These are phyloP conservation scores for Crithidia thermophila DNA, from an alignment of 208 protist genomes.

Conservation along the genomic window DNA sequence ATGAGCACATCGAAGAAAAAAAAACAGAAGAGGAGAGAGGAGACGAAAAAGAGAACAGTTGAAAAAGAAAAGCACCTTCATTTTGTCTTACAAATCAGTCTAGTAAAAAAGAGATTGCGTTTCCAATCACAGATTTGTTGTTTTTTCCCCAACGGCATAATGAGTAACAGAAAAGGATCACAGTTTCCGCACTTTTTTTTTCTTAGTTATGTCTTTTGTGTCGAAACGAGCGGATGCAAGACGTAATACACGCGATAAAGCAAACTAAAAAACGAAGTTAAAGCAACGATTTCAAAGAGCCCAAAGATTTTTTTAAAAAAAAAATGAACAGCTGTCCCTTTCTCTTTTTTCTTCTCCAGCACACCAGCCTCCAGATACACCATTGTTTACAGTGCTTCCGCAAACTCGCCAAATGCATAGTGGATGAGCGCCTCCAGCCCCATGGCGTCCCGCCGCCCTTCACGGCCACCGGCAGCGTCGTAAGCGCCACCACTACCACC, in stretches of 20 bases:
- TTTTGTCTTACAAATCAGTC: no score
- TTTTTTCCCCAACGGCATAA: no score
- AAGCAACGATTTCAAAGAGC: not conserved
- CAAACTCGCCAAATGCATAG: conserved; percentile 30
- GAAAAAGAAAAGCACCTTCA: no score
- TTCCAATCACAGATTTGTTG: not conserved
- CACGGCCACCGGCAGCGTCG: not conserved
- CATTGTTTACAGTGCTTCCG: conserved; percentile 9
- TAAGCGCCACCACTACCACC: not conserved
- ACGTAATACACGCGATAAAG: not conserved
- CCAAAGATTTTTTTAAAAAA: no score
- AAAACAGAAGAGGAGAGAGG: not conserved
- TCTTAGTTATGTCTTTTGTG: no score
- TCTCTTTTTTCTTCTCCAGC: no score
- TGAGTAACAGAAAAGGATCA: no score
- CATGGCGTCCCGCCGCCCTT: conserved; percentile 13
- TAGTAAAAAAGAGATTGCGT: not conserved
- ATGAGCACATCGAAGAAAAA: conserved; percentile 7
- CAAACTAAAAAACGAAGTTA: not conserved
- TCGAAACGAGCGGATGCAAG: not conserved
- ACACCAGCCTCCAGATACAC: no score
- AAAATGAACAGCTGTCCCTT: not conserved
- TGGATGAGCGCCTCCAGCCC: conserved; percentile 29
- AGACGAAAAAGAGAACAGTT: not conserved
- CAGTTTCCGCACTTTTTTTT: no score